Evolutionary conservation across 106 monocot species (phyloP).

Genomic region (Posidonia australis): DNA sequence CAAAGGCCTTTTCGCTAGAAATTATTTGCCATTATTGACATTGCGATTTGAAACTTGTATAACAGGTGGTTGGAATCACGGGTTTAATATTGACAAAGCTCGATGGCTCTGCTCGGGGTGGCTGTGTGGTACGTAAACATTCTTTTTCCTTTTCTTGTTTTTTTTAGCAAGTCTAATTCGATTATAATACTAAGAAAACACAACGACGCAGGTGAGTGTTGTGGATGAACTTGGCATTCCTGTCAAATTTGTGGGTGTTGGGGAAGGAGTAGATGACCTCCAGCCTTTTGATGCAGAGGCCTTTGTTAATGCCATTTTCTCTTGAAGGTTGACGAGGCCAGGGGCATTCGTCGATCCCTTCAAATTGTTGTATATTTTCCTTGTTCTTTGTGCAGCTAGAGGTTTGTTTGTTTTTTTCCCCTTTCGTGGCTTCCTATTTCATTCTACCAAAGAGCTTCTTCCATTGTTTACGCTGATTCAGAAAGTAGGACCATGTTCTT

Average conservation of each 20-base stretch:
- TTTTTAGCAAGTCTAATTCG: background rate
- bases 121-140: slow-evolving; percentile 70
- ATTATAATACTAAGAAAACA: background rate
- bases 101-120: slow-evolving; percentile 91
- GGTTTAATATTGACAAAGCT: slow-evolving; percentile 88
- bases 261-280: slow-evolving; percentile 84
- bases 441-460: background rate
- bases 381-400: slow-evolving; percentile 3
- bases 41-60: background rate
- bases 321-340: slow-evolving; percentile 23
- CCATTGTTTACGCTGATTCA: too few relatives aligned
- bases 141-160: background rate
- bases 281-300: slow-evolving; percentile 91
- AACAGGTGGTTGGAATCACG: slow-evolving; percentile 82
- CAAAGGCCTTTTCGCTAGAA: too few relatives aligned
- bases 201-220: slow-evolving; percentile 64
- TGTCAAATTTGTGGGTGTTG: slow-evolving; percentile 92
- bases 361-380: background rate
- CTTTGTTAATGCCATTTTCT: slow-evolving; percentile 90
- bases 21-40: background rate
- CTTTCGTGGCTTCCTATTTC: background rate
- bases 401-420: background rate
- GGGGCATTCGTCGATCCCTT: background rate
- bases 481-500: background rate
- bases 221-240: slow-evolving; percentile 95